These are phyloP conservation scores for Leccinum pachyderme DNA, from an alignment of 1,284 basidiomycete genomes.

Conservation along the genomic window DNA sequence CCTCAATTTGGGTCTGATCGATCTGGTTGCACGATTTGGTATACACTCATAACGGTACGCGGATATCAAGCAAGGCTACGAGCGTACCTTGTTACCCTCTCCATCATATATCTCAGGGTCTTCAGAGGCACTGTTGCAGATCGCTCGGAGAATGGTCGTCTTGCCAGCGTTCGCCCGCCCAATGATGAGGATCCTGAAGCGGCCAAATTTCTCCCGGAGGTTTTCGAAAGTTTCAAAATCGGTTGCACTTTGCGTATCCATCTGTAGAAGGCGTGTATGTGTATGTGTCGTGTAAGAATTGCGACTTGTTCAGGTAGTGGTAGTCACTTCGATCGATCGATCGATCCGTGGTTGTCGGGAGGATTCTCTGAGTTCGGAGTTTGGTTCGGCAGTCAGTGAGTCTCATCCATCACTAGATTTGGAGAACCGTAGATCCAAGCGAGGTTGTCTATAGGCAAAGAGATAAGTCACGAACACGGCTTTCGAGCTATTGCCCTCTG, in stretches of 20 bases:
- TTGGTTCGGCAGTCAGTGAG: not conserved
- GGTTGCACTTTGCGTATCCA: not conserved
- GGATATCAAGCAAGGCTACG: not conserved
- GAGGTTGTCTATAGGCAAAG: no score
- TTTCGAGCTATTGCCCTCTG: no score
- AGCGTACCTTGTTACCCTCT: not conserved
- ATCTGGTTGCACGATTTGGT: not conserved
- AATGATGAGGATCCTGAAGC: not conserved
- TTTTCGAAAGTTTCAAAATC: not conserved
- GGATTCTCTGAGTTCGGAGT: not conserved
- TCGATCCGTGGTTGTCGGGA: not conserved
- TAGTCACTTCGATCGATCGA: not conserved
- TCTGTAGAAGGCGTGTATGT: not conserved
- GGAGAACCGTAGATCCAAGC: no score
- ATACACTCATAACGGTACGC: not conserved
- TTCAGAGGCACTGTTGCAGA: not conserved
- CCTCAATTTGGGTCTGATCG: not conserved
- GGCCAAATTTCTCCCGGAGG: not conserved
- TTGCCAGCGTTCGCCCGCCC: not conserved
- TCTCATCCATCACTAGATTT: no score
- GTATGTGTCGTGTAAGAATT: not conserved
- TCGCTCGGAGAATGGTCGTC: not conserved
- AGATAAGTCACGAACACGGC: no score
- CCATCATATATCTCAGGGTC: not conserved
- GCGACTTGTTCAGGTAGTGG: not conserved